A percentile compares a stretch with the other conserved stretches of the same genome.
Evolutionary conservation across 169 alveolate species (phyloP).

Genomic region (Toxoplasma gondii): DNA sequence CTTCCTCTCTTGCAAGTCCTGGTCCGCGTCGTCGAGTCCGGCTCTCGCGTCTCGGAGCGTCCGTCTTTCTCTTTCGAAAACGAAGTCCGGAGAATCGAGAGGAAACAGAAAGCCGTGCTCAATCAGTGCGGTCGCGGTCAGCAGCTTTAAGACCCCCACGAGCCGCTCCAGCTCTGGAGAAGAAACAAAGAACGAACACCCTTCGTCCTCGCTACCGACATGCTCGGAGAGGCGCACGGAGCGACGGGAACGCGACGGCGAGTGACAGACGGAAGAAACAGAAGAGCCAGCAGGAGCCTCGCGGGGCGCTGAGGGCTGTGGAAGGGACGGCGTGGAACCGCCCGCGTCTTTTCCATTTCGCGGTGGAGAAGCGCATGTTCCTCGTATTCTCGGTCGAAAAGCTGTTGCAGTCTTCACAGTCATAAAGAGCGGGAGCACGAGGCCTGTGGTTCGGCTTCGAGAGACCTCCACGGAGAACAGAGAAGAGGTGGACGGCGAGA

Average conservation of each 20-base stretch:
- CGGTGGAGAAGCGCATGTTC: no score
- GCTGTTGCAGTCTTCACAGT: no score
- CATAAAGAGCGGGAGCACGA: not conserved
- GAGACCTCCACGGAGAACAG: not conserved
- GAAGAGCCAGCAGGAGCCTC: not conserved
- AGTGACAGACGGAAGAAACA: not conserved
- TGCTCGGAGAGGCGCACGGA: not conserved
- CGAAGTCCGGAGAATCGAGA: not conserved
- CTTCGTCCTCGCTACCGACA: not conserved
- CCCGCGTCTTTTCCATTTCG: no score
- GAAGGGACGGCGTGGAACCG: no score
- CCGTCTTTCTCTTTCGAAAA: not conserved
- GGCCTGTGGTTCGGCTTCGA: not conserved
- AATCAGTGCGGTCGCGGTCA: not conserved
- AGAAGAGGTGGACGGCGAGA: constrained; percentile 22
- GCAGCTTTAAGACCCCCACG: not conserved
- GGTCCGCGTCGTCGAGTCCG: not conserved
- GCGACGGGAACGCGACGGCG: not conserved
- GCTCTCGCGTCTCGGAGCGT: not conserved
- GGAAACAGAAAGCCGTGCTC: not conserved
- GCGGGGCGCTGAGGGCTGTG: no score
- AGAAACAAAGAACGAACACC: not conserved
- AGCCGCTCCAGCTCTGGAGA: not conserved
- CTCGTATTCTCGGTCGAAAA: no score
- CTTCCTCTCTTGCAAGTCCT: not conserved